These are phyloP conservation scores for Allomyces macrogynus DNA, from an alignment of 192 early-diverging fungal genomes.

Conservation along the genomic window DNA sequence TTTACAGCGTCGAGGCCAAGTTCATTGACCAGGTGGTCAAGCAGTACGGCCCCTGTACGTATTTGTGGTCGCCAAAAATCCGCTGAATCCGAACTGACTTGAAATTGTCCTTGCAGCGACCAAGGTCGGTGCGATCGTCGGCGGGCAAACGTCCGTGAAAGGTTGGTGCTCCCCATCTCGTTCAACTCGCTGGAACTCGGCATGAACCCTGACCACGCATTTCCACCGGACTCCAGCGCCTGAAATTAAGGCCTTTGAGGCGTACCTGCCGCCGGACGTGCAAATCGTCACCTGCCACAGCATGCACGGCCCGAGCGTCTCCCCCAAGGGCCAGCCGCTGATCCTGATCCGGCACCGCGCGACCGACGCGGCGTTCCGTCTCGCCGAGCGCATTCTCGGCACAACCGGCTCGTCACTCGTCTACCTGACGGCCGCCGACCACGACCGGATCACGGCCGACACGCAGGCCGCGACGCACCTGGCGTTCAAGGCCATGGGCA, in stretches of 20 bases:
- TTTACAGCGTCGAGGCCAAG: constrained; percentile 90
- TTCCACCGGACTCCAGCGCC: constrained; percentile 25
- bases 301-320: constrained; percentile 81
- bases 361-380: constrained; percentile 29
- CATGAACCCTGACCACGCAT: no score
- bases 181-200: no score
- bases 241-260: constrained; percentile 80
- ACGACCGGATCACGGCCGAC: constrained; percentile 90
- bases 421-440: constrained; percentile 56
- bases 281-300: constrained; percentile 89
- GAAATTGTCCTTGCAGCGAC: constrained; percentile 31
- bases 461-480: constrained; percentile 94
- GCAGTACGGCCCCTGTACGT: constrained; percentile 60
- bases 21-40: constrained; percentile 58
- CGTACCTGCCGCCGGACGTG: constrained; percentile 69
- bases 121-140: constrained; percentile 68
- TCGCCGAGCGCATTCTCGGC: constrained; percentile 38
- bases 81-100: neutral
- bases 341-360: constrained; percentile 64
- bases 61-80: neutral
- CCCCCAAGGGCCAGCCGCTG: constrained; percentile 59
- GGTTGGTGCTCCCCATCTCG: neutral
- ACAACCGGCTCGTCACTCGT: constrained; percentile 70
- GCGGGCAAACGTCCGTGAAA: constrained; percentile 43
- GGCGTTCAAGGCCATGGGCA: constrained; percentile 69